Evolutionary conservation across 1,284 basidiomycete species (phyloP).

Genomic region (Papiliotrema flavescens): DNA sequence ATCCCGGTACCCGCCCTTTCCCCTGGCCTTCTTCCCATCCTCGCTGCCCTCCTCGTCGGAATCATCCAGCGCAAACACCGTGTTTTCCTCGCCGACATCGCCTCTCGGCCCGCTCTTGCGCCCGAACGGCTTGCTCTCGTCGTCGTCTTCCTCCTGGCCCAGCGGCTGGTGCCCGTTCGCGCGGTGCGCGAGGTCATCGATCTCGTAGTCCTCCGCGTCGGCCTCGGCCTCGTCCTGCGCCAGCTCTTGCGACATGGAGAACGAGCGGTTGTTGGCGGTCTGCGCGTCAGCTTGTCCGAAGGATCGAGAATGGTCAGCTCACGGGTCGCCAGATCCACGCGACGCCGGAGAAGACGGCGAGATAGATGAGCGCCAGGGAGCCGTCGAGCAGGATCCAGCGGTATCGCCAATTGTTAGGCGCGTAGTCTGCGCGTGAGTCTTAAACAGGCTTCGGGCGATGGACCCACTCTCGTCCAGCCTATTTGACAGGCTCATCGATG

Average conservation of each 20-base stretch:
- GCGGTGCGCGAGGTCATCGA: constrained; percentile 63
- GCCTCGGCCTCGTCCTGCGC: constrained; percentile 79
- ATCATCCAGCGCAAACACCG: constrained; percentile 78
- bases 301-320: constrained; percentile 11
- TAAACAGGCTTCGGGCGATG: neutral
- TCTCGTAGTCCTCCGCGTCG: constrained; percentile 88
- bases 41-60: constrained; percentile 64
- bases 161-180: constrained; percentile 31
- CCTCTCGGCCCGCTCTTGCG: constrained; percentile 21
- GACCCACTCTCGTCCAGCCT: constrained; percentile 74
- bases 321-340: constrained; percentile 87
- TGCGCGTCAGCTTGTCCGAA: constrained; percentile 11
- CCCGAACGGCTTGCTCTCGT: constrained; percentile 41
- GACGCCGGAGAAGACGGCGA: constrained; percentile 73
- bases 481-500: constrained; percentile 84
- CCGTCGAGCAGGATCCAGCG: constrained; percentile 97
- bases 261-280: constrained; percentile 85
- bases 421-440: constrained; percentile 63
- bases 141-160: constrained; percentile 50
- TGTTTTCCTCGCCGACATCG: constrained; percentile 61
- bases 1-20: constrained; percentile 7
- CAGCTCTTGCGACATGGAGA: constrained; percentile 53
- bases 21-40: constrained; percentile 12
- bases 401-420: constrained; percentile 85
- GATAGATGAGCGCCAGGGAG: constrained; percentile 83